phyloP scores from a whole-genome alignment of 495 filamentous ascomycete genomes.

The Annulohypoxylon stygium region DNA sequence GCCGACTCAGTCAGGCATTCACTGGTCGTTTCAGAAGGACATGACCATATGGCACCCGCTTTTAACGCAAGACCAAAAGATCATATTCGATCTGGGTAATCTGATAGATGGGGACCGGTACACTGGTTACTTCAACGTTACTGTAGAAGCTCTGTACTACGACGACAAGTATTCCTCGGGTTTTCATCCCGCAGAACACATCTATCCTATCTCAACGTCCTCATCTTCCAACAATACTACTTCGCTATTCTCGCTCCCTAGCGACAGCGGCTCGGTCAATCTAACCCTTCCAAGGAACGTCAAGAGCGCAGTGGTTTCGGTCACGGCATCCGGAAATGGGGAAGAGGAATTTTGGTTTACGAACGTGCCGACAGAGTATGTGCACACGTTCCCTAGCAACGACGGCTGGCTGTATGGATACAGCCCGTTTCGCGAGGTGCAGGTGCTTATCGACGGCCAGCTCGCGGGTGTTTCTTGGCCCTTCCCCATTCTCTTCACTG shows the following conservation, averaged over 20 bases:
- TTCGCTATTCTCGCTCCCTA: conserved; percentile 79
- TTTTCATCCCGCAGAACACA: conserved; percentile 67
- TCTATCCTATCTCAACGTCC: conserved; percentile 81
- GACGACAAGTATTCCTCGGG: conserved; percentile 54
- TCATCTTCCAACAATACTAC: conserved; percentile 65
- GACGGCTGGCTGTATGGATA: conserved; percentile 74
- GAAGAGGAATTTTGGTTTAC: conserved; percentile 92
- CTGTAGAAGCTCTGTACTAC: conserved; percentile 83
- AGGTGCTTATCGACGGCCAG: conserved; percentile 79
- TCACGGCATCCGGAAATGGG: conserved; percentile 82
- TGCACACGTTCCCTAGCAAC: conserved; percentile 69
- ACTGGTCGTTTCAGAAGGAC: conserved; percentile 84
- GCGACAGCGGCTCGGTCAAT: conserved; percentile 70
- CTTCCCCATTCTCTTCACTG: conserved; percentile 89
- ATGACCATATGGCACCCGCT: conserved; percentile 80
- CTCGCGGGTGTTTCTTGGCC: conserved; percentile 87
- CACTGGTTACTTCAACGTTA: conserved; percentile 85
- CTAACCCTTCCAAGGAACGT: conserved; percentile 71
- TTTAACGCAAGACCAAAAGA: conserved; percentile 74
- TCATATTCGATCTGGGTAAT: conserved; percentile 89
- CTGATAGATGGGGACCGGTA: conserved; percentile 76
- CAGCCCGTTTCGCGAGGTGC: conserved; percentile 85
- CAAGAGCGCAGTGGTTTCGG: conserved; percentile 78
- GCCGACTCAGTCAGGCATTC: conserved; percentile 78
- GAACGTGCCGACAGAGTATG: conserved; percentile 77